Base-by-base conservation (phyloP, 2,329 filamentous ascomycete species). In the Hymenoscyphus occultus region DNA sequence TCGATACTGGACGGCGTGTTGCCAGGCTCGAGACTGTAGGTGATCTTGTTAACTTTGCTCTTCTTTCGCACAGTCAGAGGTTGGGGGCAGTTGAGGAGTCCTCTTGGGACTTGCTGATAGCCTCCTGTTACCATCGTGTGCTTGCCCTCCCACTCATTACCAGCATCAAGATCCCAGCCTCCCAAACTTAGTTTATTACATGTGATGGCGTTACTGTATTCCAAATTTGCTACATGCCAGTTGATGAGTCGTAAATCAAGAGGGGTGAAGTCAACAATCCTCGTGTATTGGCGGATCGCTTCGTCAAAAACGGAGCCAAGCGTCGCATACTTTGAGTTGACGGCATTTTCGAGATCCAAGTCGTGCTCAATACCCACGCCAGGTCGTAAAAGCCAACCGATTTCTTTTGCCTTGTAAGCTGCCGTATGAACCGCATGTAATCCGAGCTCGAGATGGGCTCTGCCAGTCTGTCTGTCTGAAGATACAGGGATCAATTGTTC, bases 221-320 rank as follows among this genome's bases (percentile, higher is more conserved):
- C 95, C 14, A 99, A 83, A 74, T 99, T 99, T 69, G 96, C 96
- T 76, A 97, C 90, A 77, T 99, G 96, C 95, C 95, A 99, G 74
- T 97, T 99, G 73, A 98, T 84, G 16, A 99, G 82, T 57, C 95
- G 87, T 77, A 96, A 89, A 73, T 99, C 95, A 74, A 92, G 91
- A 0, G 93, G 86, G 14, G 88, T 91, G 61, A 99, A 80, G 65
- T 96, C 89, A 35, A 98, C 84, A 59, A 99, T 84, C 39, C 85
- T 82, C 73, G 91, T 89, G 75, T 97, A 99, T 76, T 98, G 93
- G 19, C 84, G 84, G 66, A 99, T 88, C n/a, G 93, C 92, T 69
- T 93, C 88, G 73, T 99, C 92, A 80, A 98, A 90, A 2, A 96
- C 90, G n/a, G 90, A 90, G 1, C 95, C 95, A 12, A 99, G 81